These are phyloP conservation scores for Pelargonium fulgidum DNA, from an alignment of 441 rosid genomes.

Conservation along the genomic window DNA sequence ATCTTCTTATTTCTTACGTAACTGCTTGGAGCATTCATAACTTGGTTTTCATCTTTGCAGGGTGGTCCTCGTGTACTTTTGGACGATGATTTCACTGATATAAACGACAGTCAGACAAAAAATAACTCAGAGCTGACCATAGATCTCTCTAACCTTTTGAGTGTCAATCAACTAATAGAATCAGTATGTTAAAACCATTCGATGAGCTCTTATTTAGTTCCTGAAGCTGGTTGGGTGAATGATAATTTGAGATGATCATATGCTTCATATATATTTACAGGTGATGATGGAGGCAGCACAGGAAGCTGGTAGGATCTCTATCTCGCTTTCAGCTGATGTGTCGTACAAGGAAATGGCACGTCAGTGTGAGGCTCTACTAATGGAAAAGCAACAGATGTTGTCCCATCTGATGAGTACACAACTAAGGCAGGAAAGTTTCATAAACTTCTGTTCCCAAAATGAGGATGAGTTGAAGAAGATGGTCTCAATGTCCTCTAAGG, in stretches of 20 bases:
- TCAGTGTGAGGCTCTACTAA: slow-evolving; percentile 58
- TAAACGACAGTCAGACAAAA: slow-evolving; percentile 33
- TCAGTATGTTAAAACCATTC: slow-evolving; percentile 38
- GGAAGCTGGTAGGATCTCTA: slow-evolving; percentile 53
- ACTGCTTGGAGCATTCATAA: slow-evolving; percentile 10
- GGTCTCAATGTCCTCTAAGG: slow-evolving; percentile 17
- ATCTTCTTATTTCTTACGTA: slow-evolving; percentile 7
- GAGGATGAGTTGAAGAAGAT: slow-evolving; percentile 21
- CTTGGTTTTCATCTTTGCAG: slow-evolving; percentile 30
- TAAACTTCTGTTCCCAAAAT: not conserved
- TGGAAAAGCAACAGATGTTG: slow-evolving; percentile 62
- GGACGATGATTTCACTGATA: slow-evolving; percentile 46
- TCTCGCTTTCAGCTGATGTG: slow-evolving; percentile 40
- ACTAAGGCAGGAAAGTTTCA: slow-evolving; percentile 32
- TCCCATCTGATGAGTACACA: slow-evolving; percentile 40
- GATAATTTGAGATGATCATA: too few relatives aligned
- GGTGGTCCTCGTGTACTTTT: slow-evolving; percentile 24
- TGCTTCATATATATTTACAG: slow-evolving; percentile 21
- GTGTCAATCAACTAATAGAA: slow-evolving; percentile 60
- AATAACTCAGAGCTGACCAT: slow-evolving; percentile 22
- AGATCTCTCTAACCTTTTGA: slow-evolving; percentile 34
- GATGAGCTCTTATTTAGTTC: not conserved
- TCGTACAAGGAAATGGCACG: slow-evolving; percentile 59
- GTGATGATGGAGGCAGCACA: slow-evolving; percentile 42
- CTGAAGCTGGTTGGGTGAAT: too few relatives aligned